phyloP scores from a whole-genome alignment of 768 basidiomycete genomes.

The Boletus rubescentipes region DNA sequence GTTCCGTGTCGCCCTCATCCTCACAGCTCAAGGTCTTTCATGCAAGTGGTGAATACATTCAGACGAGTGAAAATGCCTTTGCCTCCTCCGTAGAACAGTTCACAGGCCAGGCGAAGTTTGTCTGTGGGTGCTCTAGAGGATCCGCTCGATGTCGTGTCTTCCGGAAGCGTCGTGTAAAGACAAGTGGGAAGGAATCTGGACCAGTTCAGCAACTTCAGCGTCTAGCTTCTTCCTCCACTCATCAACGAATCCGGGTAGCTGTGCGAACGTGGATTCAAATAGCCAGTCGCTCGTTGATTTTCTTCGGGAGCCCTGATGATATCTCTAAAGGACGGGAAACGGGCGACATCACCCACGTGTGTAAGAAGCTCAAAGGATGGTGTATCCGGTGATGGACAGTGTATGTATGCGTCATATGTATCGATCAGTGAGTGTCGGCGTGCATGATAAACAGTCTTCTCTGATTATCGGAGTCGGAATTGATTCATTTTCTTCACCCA shows the following conservation, averaged over 20 bases:
- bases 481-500: not conserved
- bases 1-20: too few relatives aligned
- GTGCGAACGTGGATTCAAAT: not conserved
- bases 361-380: conserved; percentile 9
- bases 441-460: not conserved
- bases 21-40: too few relatives aligned
- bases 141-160: too few relatives aligned
- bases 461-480: not conserved
- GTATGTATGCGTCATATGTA: conserved; percentile 1
- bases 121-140: too few relatives aligned
- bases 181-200: too few relatives aligned
- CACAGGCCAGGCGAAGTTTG: too few relatives aligned
- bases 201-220: not conserved
- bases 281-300: not conserved
- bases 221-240: conserved; percentile 1
- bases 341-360: conserved; percentile 2
- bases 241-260: not conserved
- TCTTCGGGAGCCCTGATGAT: conserved; percentile 7
- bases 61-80: too few relatives aligned
- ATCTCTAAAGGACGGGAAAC: conserved; percentile 4
- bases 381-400: not conserved
- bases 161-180: too few relatives aligned
- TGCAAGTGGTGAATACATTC: too few relatives aligned
- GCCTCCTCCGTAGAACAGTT: too few relatives aligned
- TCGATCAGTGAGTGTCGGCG: not conserved